Evolutionary conservation across 164 flowering plant species (phyloP), one percentile per base, ranked within the genome.

Genomic region (Sextonia rubra): DNA sequence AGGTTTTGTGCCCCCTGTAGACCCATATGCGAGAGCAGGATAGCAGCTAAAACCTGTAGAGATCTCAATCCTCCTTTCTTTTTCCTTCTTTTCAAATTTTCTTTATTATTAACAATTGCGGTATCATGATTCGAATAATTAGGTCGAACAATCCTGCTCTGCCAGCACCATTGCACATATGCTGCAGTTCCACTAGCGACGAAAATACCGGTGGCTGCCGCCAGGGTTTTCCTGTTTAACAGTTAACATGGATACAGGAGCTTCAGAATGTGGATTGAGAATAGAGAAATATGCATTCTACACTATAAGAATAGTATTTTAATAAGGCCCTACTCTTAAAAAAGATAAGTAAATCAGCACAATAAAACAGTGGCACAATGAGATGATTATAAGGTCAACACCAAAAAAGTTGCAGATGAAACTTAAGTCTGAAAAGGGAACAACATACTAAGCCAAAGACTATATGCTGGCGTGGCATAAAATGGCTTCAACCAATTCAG

Each of bases 141-240:
- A 22, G 69, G 73, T 65, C 73, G 83, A 67, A 18, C 79, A 75
- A 25, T 8, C 66, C 82, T 78, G 44, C 69, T 69, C 65, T 60
- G n/a, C 14, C 79, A 70, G 30, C 91, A 82, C 70, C 92, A 89
- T 69, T 85, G 88, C 79, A 89, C 60, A 78, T 87, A 93, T 66
- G 87, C 92, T 78, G 97, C 91, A 68, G 97, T 79, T 63, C 99
- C 98, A 74, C 99, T 91, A 48, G 90, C 94, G 76, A 84, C 93
- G 56, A 87, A 60, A 66, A 96, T 76, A 67, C 98, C 90, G 67
- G 97, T 74, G 37, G 97, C 93, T 70, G 92, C 74, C 47, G 89
- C 83, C 23, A 96, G 75, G 73, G 89, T 69, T 83, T 88, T 96
- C 88, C 99, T 96, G 91, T 47, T 64, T 63, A 18, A 76, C 44